A percentile compares a stretch with the other conserved stretches of the same genome.
Evolutionary conservation across 495 filamentous ascomycete genomes (phyloP).

Genomic region (Penicillium bialowiezense): DNA sequence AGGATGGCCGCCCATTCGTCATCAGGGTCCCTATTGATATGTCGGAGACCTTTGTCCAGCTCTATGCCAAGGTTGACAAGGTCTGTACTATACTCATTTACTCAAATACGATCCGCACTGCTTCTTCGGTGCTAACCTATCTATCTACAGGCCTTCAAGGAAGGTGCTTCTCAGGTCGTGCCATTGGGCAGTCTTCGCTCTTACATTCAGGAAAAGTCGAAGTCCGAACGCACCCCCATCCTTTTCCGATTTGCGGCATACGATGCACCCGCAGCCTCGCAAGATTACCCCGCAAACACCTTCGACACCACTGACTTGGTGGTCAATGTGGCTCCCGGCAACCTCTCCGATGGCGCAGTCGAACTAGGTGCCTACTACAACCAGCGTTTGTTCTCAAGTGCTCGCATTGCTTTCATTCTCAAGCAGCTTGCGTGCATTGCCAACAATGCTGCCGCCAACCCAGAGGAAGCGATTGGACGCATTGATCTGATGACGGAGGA

Average conservation of each 20-base stretch:
- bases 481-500: conserved; percentile 49
- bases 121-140: neutral
- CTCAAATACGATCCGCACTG: neutral
- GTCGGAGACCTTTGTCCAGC: conserved; percentile 38
- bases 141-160: conserved; percentile 31
- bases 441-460: conserved; percentile 39
- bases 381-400: conserved; percentile 49
- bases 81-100: conserved; percentile 20
- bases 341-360: conserved; percentile 20
- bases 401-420: conserved; percentile 44
- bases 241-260: conserved; percentile 51
- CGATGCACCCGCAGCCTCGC: conserved; percentile 45
- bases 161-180: conserved; percentile 46
- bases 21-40: conserved; percentile 41
- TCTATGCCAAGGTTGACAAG: conserved; percentile 47
- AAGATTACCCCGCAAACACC: conserved; percentile 44
- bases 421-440: conserved; percentile 45
- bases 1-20: conserved; percentile 49
- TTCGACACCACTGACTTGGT: conserved; percentile 48
- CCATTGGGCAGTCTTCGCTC: conserved; percentile 42
- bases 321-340: conserved; percentile 38
- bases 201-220: conserved; percentile 46
- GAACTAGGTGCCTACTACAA: conserved; percentile 50
- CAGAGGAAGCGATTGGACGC: conserved; percentile 43
- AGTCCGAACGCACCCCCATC: conserved; percentile 37